Conservation (phyloP, 495 filamentous ascomycete species). For the Chaetomium fimeti region DNA sequence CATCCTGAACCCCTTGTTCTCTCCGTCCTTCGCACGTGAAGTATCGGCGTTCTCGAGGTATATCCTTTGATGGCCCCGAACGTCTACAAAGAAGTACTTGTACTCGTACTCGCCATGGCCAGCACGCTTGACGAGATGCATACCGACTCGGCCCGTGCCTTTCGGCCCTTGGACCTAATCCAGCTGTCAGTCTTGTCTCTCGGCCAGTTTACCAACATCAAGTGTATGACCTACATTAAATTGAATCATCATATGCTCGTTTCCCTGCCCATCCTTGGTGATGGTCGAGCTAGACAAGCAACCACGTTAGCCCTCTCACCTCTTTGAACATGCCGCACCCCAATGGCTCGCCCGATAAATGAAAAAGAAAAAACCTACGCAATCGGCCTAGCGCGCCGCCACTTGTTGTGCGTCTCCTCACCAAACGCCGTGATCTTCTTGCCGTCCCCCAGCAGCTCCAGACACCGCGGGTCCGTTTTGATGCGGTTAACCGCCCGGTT, state of each 20-base stretch:
- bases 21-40: conserved; percentile 31
- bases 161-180: conserved; percentile 76
- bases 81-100: conserved; percentile 75
- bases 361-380: conserved; percentile 60
- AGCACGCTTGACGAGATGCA: conserved; percentile 68
- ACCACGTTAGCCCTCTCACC: conserved; percentile 19
- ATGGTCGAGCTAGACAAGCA: conserved; percentile 53
- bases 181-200: conserved; percentile 21
- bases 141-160: conserved; percentile 67
- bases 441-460: conserved; percentile 69
- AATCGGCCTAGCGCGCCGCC: conserved; percentile 81
- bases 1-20: conserved; percentile 51
- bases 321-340: too few relatives aligned
- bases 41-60: conserved; percentile 61
- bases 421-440: conserved; percentile 80
- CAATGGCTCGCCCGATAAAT: too few relatives aligned
- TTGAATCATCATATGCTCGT: conserved; percentile 80
- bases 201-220: not conserved
- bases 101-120: conserved; percentile 72
- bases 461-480: conserved; percentile 65
- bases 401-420: conserved; percentile 76
- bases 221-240: conserved; percentile 65
- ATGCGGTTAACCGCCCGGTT: conserved; percentile 82
- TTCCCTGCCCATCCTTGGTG: conserved; percentile 69
- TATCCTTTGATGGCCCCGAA: conserved; percentile 57